Conservation (phyloP, 805 yeast species). For the Metschnikowia santaceciliae region DNA sequence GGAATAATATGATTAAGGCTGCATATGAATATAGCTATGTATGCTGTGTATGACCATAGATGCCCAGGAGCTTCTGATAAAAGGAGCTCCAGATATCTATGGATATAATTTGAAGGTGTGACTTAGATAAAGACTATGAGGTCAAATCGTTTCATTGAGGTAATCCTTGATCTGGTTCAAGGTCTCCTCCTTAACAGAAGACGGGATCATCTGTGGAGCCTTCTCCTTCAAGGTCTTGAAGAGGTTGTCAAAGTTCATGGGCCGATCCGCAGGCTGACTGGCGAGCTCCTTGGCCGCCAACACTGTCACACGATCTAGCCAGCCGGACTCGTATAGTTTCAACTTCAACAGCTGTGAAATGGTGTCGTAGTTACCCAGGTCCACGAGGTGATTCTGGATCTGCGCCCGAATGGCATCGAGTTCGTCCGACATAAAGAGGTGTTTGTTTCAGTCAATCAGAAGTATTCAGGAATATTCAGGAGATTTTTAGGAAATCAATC, state of each 20-base stretch:
- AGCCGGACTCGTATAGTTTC: slow-evolving; percentile 71
- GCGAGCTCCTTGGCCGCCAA: slow-evolving; percentile 50
- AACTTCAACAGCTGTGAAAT: slow-evolving; percentile 61
- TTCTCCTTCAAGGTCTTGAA: slow-evolving; percentile 53
- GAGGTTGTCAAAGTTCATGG: slow-evolving; percentile 50
- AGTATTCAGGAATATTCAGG: too few relatives aligned
- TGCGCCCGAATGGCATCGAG: slow-evolving; percentile 49
- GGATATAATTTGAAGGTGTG: too few relatives aligned
- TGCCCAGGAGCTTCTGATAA: too few relatives aligned
- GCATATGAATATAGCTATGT: too few relatives aligned
- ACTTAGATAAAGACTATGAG: neutral
- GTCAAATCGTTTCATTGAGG: slow-evolving; percentile 36
- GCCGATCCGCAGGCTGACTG: slow-evolving; percentile 29
- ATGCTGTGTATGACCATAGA: too few relatives aligned
- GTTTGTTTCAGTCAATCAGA: too few relatives aligned
- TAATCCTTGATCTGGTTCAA: slow-evolving; percentile 56
- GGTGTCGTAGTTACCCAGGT: slow-evolving; percentile 77
- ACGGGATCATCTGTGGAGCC: slow-evolving; percentile 72
- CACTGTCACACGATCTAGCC: slow-evolving; percentile 73
- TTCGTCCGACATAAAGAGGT: slow-evolving; percentile 22
- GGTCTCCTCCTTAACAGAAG: slow-evolving; percentile 55
- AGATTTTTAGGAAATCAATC: too few relatives aligned
- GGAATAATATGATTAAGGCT: too few relatives aligned
- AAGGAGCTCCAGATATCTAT: too few relatives aligned
- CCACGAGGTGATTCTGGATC: slow-evolving; percentile 66